phyloP scores from a whole-genome alignment of 2,329 filamentous ascomycete genomes.

The Lachnellula willkommii region DNA sequence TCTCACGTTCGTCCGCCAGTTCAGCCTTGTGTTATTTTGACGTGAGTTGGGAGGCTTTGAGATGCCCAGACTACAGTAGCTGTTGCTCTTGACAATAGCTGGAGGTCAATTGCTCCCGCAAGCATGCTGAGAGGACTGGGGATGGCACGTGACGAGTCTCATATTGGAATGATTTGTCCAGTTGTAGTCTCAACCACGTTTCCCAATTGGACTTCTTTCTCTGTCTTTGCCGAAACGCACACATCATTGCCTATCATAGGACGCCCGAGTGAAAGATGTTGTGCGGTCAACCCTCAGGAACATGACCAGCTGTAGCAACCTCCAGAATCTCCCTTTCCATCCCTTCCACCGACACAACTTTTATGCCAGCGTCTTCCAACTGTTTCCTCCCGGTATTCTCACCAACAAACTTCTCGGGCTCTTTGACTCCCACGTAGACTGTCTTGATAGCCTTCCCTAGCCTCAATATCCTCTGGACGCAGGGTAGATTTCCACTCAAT shows the following conservation, averaged over 20 bases:
- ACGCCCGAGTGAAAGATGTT: not conserved
- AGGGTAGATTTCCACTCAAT: conserved; percentile 68
- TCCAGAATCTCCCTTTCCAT: conserved; percentile 75
- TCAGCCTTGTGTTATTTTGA: not conserved
- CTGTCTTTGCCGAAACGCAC: no score
- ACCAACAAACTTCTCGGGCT: conserved; percentile 85
- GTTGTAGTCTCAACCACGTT: not conserved
- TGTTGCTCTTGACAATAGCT: not conserved
- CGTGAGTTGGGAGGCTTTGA: not conserved
- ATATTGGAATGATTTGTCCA: not conserved
- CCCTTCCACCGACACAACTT: conserved; percentile 67
- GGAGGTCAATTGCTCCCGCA: not conserved
- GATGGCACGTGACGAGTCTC: not conserved
- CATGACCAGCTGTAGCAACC: conserved; percentile 79
- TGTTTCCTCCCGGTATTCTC: conserved; percentile 69
- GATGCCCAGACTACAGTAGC: no score
- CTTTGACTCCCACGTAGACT: conserved; percentile 82
- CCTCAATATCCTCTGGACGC: conserved; percentile 71
- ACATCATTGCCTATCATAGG: not conserved
- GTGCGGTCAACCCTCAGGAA: not conserved
- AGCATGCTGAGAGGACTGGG: not conserved
- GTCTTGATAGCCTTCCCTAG: conserved; percentile 53
- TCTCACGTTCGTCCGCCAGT: conserved; percentile 1
- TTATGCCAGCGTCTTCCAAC: conserved; percentile 66
- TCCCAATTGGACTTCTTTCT: not conserved